A percentile compares a stretch with the other conserved stretches of the same genome.
Evolutionary conservation across 768 basidiomycete species (phyloP).

Genomic region (Trametes cubensis): DNA sequence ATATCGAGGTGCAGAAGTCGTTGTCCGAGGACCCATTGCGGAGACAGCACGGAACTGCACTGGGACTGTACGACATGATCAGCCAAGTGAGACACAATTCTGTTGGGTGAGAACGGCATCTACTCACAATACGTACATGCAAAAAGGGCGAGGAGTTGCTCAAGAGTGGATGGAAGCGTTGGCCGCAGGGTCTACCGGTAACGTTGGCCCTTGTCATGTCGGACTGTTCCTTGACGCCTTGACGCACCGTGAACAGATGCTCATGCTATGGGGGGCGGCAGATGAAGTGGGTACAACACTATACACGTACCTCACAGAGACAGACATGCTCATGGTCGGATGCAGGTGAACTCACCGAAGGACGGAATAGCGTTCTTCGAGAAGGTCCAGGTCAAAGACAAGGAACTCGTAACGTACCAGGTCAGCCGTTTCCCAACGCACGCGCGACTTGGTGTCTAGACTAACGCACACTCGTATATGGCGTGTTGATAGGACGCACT

Average conservation of each 20-base stretch:
- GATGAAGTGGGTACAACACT: slow-evolving; percentile 2
- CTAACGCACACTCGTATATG: not conserved
- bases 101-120: not conserved
- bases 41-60: not conserved
- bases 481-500: slow-evolving; percentile 51
- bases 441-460: too few relatives aligned
- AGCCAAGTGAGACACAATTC: not conserved
- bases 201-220: too few relatives aligned
- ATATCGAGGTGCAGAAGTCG: not conserved
- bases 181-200: slow-evolving; percentile 10
- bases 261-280: slow-evolving; percentile 5
- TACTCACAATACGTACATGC: not conserved
- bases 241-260: not conserved
- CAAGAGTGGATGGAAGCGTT: not conserved
- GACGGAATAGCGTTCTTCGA: slow-evolving; percentile 56
- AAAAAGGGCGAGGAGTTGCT: slow-evolving; percentile 8
- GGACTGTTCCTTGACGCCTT: not conserved
- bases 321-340: not conserved
- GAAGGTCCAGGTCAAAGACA: slow-evolving; percentile 50
- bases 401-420: slow-evolving; percentile 46
- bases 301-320: too few relatives aligned
- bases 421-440: slow-evolving; percentile 28
- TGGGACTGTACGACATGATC: slow-evolving; percentile 5
- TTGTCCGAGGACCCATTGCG: not conserved
- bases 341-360: slow-evolving; percentile 54